Conservation (phyloP, 2,329 filamentous ascomycete genomes). For the Clonostachys chloroleuca region DNA sequence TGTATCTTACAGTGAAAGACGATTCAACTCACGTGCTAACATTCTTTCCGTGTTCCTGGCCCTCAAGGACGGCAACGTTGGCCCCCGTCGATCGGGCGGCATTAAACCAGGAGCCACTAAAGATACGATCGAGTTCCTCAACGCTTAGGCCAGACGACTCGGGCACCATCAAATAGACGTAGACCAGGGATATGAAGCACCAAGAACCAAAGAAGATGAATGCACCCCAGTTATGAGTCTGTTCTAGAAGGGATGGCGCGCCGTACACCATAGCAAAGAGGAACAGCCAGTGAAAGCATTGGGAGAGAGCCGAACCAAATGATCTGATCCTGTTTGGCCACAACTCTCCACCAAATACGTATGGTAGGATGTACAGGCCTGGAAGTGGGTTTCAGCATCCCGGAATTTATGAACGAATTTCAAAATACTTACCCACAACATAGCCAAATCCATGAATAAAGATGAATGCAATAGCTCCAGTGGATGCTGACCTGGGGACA, state of each 20-base stretch:
- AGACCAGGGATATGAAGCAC: conserved; percentile 27
- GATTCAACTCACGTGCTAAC: too few species aligned
- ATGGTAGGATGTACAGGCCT: conserved; percentile 30
- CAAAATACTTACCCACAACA: conserved; percentile 15
- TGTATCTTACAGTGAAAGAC: too few species aligned
- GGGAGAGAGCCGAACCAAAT: conserved; percentile 31
- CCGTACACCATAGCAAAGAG: conserved; percentile 27
- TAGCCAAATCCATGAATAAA: conserved; percentile 41
- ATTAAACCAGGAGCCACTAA: conserved; percentile 20
- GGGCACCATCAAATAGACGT: conserved; percentile 31
- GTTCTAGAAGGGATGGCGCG: conserved; percentile 22
- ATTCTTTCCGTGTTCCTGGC: too few species aligned
- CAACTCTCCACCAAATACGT: conserved; percentile 36
- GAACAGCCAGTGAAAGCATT: conserved; percentile 25
- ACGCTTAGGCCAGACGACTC: conserved; percentile 28
- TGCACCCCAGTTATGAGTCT: conserved; percentile 31
- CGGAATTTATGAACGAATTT: not conserved
- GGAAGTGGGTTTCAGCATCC: not conserved
- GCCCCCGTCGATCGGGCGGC: conserved; percentile 2
- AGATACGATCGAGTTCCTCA: conserved; percentile 29
- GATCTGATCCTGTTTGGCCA: conserved; percentile 39
- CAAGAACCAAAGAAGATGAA: conserved; percentile 34
- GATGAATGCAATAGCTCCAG: conserved; percentile 34
- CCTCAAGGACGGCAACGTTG: too few species aligned
- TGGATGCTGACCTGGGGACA: conserved; percentile 17